A percentile compares a stretch with the other conserved stretches of the same genome.
These are phyloP conservation scores for Solanum gandarillasii DNA, from an alignment of 257 asterid species.

Conservation along the genomic window DNA sequence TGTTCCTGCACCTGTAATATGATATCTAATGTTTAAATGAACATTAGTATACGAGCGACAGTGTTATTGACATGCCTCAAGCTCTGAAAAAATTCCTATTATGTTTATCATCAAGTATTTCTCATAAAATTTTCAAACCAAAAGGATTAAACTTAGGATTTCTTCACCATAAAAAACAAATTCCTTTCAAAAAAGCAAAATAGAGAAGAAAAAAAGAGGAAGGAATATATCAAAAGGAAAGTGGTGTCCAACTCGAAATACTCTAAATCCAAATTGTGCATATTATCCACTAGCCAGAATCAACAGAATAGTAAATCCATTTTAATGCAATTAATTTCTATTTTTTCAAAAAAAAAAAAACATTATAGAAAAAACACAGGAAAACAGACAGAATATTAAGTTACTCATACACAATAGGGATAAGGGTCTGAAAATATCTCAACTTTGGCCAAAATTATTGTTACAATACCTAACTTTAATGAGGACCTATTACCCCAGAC, in stretches of 20 bases:
- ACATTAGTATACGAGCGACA: too few relatives aligned
- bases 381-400: not conserved
- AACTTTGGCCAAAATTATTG: too few relatives aligned
- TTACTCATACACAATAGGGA: not conserved
- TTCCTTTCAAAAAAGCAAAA: not conserved
- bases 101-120: too few relatives aligned
- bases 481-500: too few relatives aligned
- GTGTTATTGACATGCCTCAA: too few relatives aligned
- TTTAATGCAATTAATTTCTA: not conserved
- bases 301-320: not conserved
- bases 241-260: constrained; percentile 14
- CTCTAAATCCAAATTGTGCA: not conserved
- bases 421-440: too few relatives aligned
- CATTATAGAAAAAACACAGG: not conserved
- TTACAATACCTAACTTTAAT: too few relatives aligned
- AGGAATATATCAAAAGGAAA: not conserved
- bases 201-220: not conserved
- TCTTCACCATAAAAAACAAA: not conserved
- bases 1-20: not conserved
- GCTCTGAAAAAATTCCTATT: too few relatives aligned
- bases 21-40: not conserved
- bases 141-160: not conserved
- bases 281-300: not conserved
- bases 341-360: not conserved
- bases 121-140: too few relatives aligned